Evolutionary conservation across 2,329 filamentous ascomycete genomes (phyloP).

Genomic region (Atkinsonella hypoxylon): DNA sequence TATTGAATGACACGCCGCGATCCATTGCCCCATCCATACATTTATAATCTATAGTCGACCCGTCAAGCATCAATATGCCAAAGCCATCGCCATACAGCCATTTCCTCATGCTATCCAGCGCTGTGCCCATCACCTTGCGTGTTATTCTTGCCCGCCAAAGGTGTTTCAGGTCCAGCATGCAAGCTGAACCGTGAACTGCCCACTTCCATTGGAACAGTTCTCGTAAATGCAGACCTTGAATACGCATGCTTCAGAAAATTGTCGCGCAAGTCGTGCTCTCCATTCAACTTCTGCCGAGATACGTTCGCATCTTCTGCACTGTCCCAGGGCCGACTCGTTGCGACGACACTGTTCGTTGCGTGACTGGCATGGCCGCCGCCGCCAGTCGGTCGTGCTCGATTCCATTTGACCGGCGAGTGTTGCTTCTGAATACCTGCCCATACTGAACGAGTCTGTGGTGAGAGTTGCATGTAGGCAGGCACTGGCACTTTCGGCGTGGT

Average conservation of each 20-base stretch:
- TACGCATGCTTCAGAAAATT: too few relatives aligned
- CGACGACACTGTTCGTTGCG: not conserved
- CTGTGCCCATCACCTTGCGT: not conserved
- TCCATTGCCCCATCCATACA: too few relatives aligned
- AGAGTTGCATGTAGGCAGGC: conserved; percentile 1
- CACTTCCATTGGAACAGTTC: not conserved
- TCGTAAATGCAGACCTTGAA: too few relatives aligned
- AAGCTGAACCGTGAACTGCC: not conserved
- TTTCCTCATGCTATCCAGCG: not conserved
- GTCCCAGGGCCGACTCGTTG: not conserved
- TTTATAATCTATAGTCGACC: too few relatives aligned
- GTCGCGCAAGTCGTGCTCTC: too few relatives aligned
- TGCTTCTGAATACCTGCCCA: not conserved
- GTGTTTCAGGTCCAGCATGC: not conserved
- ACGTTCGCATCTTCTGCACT: not conserved
- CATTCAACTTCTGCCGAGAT: too few relatives aligned
- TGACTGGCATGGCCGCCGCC: not conserved
- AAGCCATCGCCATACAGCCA: too few relatives aligned
- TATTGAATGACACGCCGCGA: too few relatives aligned
- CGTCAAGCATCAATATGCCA: too few relatives aligned
- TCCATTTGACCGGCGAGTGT: not conserved
- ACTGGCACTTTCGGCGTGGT: conserved; percentile 14
- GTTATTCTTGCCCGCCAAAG: not conserved
- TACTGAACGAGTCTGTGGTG: not conserved
- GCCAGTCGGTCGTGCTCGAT: not conserved